Conservation (phyloP, 768 basidiomycete genomes). For the Clavulina sp. region DNA sequence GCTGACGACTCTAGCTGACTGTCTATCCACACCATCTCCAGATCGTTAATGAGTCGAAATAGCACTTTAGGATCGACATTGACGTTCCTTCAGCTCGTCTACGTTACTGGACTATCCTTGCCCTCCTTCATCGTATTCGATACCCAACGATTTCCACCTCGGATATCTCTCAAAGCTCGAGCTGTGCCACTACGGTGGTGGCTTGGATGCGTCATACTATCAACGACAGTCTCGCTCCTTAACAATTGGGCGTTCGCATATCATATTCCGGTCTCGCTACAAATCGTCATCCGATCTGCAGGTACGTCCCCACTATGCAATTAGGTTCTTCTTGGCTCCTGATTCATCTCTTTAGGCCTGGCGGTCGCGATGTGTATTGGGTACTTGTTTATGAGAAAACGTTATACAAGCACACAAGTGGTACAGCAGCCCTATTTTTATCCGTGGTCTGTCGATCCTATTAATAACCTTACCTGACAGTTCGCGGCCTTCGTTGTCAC, state of each 20-base stretch:
- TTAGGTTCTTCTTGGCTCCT: background rate
- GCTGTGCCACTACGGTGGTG: constrained; percentile 51
- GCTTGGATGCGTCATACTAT: constrained; percentile 50
- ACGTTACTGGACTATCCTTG: constrained; percentile 49
- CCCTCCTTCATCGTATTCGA: constrained; percentile 51
- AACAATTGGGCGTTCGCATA: constrained; percentile 73
- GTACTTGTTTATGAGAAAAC: constrained; percentile 36
- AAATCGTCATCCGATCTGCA: constrained; percentile 74
- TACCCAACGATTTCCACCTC: constrained; percentile 29
- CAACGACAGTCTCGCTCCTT: constrained; percentile 47
- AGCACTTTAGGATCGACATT: constrained; percentile 46
- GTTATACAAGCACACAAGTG: constrained; percentile 43
- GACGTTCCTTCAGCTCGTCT: constrained; percentile 70
- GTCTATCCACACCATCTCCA: background rate
- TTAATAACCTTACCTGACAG: constrained; percentile 14
- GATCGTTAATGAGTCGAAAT: constrained; percentile 1
- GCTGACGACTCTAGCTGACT: constrained; percentile 28
- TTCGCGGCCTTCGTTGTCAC: constrained; percentile 50
- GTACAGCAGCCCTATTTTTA: constrained; percentile 26
- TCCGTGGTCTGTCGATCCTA: background rate
- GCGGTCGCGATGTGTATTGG: constrained; percentile 65
- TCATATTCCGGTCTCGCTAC: constrained; percentile 55
- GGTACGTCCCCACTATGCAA: constrained; percentile 25
- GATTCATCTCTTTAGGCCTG: constrained; percentile 29
- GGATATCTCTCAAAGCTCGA: constrained; percentile 39